Evolutionary conservation across 306 rosid genomes (phyloP).

Genomic region (Prunus armeniaca): DNA sequence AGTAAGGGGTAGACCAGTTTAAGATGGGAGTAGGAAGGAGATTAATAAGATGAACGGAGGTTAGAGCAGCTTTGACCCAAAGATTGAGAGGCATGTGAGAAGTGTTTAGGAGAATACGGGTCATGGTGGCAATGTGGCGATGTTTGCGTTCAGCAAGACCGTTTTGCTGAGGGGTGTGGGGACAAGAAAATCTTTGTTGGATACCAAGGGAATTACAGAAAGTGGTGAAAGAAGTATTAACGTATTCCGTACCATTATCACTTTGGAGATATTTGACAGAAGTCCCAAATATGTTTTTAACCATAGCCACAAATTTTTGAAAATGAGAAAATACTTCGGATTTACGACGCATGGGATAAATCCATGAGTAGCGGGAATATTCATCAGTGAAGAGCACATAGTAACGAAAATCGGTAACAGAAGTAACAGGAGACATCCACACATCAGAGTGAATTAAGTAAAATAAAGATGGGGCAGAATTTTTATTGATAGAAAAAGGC

Average conservation of each 20-base stretch:
- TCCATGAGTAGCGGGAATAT: neutral
- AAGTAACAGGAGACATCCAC: neutral
- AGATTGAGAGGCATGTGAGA: neutral
- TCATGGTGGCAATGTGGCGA: neutral
- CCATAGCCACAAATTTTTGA: neutral
- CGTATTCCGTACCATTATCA: neutral
- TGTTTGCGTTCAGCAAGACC: neutral
- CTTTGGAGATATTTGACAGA: neutral
- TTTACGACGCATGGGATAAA: neutral
- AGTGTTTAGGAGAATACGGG: neutral
- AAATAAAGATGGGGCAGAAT: neutral
- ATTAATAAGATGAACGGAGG: neutral
- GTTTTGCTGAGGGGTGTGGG: neutral
- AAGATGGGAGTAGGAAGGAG: neutral
- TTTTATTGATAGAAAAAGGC: neutral
- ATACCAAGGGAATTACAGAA: neutral
- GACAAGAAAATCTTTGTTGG: neutral
- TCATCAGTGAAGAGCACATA: neutral
- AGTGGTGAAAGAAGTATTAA: neutral
- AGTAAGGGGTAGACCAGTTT: neutral
- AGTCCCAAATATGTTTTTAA: neutral
- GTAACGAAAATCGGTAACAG: neutral
- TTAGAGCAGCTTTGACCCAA: neutral
- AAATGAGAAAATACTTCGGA: neutral
- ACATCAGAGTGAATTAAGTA: neutral